Base-by-base conservation (phyloP, 805 yeast genomes). In the Brettanomyces sp. region DNA sequence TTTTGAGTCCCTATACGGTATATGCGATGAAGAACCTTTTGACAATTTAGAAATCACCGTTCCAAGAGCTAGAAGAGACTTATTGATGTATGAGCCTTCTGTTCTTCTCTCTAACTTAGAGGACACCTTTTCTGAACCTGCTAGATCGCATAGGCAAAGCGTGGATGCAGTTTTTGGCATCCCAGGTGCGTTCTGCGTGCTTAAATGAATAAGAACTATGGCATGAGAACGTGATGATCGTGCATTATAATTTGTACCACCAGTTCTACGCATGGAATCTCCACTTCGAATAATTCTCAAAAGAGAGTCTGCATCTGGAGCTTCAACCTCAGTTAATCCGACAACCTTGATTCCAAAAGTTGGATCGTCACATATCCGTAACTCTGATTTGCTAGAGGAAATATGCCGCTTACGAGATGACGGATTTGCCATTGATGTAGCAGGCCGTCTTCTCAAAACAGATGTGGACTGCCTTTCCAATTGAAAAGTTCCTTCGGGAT, bases 161-260 rank as follows among this genome's bases (percentile, higher is more conserved):
- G 88, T 80, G 34, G 89, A 74, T 36, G 69, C 63, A 23, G 53
- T 53, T 45, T 69, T 73, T 0, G 56, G 51, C 11, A 66, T 45
- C 59, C 74, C 76, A 13, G 28, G 42, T 7, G 36, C 39, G 21
- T 13, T 35, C 2, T 71, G 67, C 4, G 69, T 61, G 3, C 68
- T 67, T 14, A 91, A 59, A 47, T 79, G 69, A 21, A 93, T 72
- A 59, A 85, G 80, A 6, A 91, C 78, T 22, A 91, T 82, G 0
- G 97, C 95, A 62, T 91, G 99, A 2, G 96, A 86, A 52, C 99
- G 74, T 0, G 96, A 87, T 8, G 95, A 83, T 50, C 95, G 73
- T 2, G 87, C 71, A 60, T 91, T 91, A 67, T 76, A 90, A 61
- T 91, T 96, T 1, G 98, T 91, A 39, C 89, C 86, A 30, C 93